These are phyloP conservation scores for Fusarium zealandicum DNA, from an alignment of 2,329 filamentous ascomycete species.

Conservation along the genomic window DNA sequence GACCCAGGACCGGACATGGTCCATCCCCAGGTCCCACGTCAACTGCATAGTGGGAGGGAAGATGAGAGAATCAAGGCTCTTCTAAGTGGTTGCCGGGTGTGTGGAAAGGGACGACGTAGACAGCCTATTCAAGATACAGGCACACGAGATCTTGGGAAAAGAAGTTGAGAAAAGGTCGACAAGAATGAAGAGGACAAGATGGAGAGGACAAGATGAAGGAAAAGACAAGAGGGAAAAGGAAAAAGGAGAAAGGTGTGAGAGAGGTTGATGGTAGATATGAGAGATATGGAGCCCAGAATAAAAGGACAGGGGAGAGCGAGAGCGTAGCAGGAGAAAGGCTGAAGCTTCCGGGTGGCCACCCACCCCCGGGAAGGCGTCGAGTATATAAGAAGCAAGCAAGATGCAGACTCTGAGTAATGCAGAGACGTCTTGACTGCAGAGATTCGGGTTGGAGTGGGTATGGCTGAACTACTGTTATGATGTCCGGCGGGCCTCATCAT, in stretches of 20 bases:
- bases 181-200: not conserved
- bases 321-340: constrained; percentile 31
- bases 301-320: constrained; percentile 13
- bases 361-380: constrained; percentile 31
- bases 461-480: constrained; percentile 35
- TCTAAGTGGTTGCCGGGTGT: constrained; percentile 15
- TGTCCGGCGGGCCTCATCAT: constrained; percentile 39
- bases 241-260: constrained; percentile 9
- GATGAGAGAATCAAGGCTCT: constrained; percentile 5
- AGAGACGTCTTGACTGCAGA: constrained; percentile 28
- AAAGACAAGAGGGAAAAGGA: constrained; percentile 2
- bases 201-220: not conserved
- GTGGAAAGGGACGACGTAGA: constrained; percentile 6
- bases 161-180: not conserved
- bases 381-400: constrained; percentile 41
- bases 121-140: not conserved
- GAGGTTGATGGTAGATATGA: constrained; percentile 24
- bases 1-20: constrained; percentile 43
- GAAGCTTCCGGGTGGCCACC: constrained; percentile 29
- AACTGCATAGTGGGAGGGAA: constrained; percentile 35
- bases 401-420: constrained; percentile 29
- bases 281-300: constrained; percentile 18
- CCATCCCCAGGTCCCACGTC: constrained; percentile 41
- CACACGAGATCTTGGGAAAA: not conserved
- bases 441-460: constrained; percentile 36